These are phyloP conservation scores for Pestalotiopsis sp. DNA, from an alignment of 2,329 filamentous ascomycete genomes.

Conservation along the genomic window DNA sequence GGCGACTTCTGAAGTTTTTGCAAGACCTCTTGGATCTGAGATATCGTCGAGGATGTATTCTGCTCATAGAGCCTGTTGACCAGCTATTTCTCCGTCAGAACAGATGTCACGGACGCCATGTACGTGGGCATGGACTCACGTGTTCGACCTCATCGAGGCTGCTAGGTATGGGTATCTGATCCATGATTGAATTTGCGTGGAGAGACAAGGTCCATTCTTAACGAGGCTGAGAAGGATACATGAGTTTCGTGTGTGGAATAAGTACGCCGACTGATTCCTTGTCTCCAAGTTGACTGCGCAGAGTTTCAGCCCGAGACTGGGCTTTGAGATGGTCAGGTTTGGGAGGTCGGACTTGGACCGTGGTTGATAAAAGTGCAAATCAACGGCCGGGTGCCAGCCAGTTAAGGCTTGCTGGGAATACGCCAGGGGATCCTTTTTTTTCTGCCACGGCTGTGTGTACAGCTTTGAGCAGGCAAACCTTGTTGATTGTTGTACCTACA, in stretches of 20 bases:
- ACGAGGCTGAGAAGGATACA: neutral
- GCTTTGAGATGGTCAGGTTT: neutral
- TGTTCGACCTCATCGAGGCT: constrained; percentile 14
- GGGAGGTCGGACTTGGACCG: neutral
- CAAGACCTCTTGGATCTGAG: constrained; percentile 69
- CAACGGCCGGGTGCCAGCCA: neutral
- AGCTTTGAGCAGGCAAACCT: neutral
- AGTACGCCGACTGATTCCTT: neutral
- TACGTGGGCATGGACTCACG: neutral
- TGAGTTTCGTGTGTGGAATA: neutral
- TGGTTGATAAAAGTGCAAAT: neutral
- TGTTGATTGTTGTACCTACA: neutral
- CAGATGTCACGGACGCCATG: neutral
- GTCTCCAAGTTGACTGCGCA: neutral
- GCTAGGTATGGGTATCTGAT: constrained; percentile 11
- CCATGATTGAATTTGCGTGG: neutral
- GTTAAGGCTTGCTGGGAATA: neutral
- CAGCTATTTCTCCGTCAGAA: constrained; percentile 36
- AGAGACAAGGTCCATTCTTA: constrained; percentile 5
- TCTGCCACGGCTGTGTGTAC: neutral
- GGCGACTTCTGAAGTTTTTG: constrained; percentile 78
- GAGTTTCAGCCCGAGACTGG: neutral
- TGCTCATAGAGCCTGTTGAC: constrained; percentile 58
- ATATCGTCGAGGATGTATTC: constrained; percentile 49
- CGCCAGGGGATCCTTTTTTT: neutral